These are phyloP conservation scores for Penicillium glabrum DNA, from an alignment of 2,329 filamentous ascomycete species.

Conservation along the genomic window DNA sequence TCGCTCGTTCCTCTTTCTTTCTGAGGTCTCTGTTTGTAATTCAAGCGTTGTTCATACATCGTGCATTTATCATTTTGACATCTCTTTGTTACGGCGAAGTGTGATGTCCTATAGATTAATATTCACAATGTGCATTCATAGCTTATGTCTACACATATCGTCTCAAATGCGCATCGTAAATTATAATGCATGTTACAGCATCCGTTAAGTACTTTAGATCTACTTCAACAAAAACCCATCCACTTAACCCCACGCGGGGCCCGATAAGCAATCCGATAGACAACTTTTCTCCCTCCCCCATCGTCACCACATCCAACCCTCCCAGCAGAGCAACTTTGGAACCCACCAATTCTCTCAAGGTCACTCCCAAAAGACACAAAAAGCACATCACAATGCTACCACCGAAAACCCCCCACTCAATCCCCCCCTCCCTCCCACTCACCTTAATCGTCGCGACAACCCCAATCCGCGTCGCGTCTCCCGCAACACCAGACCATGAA, in stretches of 20 bases:
- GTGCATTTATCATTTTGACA: too few relatives aligned
- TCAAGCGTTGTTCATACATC: too few relatives aligned
- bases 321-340: not conserved
- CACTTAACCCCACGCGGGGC: not conserved
- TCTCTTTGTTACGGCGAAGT: too few relatives aligned
- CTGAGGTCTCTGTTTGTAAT: too few relatives aligned
- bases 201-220: not conserved
- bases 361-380: not conserved
- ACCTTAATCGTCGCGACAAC: constrained; percentile 94
- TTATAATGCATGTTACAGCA: not conserved
- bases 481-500: constrained; percentile 18
- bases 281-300: not conserved
- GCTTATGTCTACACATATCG: too few relatives aligned
- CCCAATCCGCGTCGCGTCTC: constrained; percentile 50
- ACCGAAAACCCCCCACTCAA: constrained; percentile 10
- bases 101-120: too few relatives aligned
- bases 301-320: not conserved
- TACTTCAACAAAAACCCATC: not conserved
- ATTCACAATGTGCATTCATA: too few relatives aligned
- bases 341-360: too few relatives aligned
- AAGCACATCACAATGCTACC: constrained; percentile 22
- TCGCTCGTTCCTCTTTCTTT: too few relatives aligned
- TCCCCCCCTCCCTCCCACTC: constrained; percentile 52
- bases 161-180: too few relatives aligned
- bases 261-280: constrained; percentile 7